These are phyloP conservation scores for Pseudocercospora cruenta DNA, from an alignment of 2,329 filamentous ascomycete species.

Conservation along the genomic window DNA sequence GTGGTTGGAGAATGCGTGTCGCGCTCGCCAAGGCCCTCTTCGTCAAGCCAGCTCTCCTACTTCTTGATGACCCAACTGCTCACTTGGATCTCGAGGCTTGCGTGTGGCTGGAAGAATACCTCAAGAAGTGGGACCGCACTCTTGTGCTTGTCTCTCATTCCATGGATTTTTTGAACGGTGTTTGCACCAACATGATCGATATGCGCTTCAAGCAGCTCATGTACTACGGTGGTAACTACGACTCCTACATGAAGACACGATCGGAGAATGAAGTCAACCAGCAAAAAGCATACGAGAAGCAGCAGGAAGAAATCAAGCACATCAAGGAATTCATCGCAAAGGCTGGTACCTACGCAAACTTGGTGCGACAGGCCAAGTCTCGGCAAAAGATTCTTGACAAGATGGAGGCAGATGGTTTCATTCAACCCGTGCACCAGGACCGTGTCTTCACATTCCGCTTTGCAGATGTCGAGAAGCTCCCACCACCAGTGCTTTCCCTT, in stretches of 20 bases:
- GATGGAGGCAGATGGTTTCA: conserved; percentile 99
- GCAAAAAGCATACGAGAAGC: conserved; percentile 98
- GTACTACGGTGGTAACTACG: conserved; percentile 99
- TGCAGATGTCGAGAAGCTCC: conserved; percentile 98
- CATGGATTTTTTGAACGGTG: conserved; percentile 98
- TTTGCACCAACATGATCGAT: conserved; percentile 97
- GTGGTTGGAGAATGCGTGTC: conserved; percentile 99
- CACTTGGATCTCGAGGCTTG: conserved; percentile 99
- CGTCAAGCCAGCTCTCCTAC: conserved; percentile 92
- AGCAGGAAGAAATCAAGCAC: conserved; percentile 97
- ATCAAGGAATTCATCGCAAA: conserved; percentile 99
- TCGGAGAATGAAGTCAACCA: conserved; percentile 95
- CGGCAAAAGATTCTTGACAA: conserved; percentile 99
- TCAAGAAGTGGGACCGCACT: conserved; percentile 99
- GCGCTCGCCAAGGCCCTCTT: conserved; percentile 96
- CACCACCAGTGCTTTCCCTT: conserved; percentile 92
- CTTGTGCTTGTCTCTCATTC: conserved; percentile 96
- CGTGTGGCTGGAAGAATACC: conserved; percentile 99
- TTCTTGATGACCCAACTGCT: conserved; percentile 97
- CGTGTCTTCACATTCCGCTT: conserved; percentile 97
- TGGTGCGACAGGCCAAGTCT: conserved; percentile 98
- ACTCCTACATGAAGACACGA: conserved; percentile 92
- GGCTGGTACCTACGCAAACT: conserved; percentile 98
- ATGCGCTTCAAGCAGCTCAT: conserved; percentile 87
- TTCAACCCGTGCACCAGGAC: conserved; percentile 84